phyloP scores from a whole-genome alignment of 805 yeast genomes.

The Schwanniomyces yamadae region DNA sequence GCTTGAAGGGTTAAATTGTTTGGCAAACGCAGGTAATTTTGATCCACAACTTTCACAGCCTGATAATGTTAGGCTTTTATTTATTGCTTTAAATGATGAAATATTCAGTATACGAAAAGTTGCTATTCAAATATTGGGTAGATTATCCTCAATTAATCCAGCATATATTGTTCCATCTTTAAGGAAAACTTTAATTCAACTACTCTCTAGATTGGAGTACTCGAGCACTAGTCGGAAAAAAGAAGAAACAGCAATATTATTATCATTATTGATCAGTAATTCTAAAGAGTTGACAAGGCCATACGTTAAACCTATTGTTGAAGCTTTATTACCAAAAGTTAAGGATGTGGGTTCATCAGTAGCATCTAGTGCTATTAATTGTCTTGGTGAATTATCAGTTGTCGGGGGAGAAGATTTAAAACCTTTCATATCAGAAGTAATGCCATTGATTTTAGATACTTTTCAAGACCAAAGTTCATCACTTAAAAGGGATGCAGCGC shows the following conservation, averaged over 20 bases:
- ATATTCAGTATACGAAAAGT: slow-evolving; percentile 77
- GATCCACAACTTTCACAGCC: slow-evolving; percentile 95
- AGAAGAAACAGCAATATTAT: slow-evolving; percentile 81
- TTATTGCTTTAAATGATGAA: slow-evolving; percentile 91
- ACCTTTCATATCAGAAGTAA: slow-evolving; percentile 67
- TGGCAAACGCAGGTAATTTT: slow-evolving; percentile 61
- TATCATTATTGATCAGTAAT: slow-evolving; percentile 70
- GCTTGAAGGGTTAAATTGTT: slow-evolving; percentile 67
- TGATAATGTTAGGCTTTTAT: slow-evolving; percentile 78
- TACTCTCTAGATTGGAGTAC: slow-evolving; percentile 80
- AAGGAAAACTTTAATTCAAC: slow-evolving; percentile 80
- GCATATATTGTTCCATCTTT: slow-evolving; percentile 94
- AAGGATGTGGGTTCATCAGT: slow-evolving; percentile 74
- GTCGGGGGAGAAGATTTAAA: slow-evolving; percentile 86
- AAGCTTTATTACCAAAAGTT: slow-evolving; percentile 74
- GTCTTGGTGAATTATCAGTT: slow-evolving; percentile 84
- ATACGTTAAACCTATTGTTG: slow-evolving; percentile 87
- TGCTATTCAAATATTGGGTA: slow-evolving; percentile 76
- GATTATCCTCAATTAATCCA: slow-evolving; percentile 83
- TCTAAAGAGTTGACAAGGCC: slow-evolving; percentile 86
- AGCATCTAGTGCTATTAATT: slow-evolving; percentile 79
- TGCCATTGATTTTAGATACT: slow-evolving; percentile 86
- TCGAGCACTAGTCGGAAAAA: slow-evolving; percentile 70
- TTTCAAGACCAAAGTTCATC: slow-evolving; percentile 92
- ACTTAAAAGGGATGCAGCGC: slow-evolving; percentile 83